Base-by-base conservation (phyloP, 192 early-diverging fungal species). In the Coemansia sp. region DNA sequence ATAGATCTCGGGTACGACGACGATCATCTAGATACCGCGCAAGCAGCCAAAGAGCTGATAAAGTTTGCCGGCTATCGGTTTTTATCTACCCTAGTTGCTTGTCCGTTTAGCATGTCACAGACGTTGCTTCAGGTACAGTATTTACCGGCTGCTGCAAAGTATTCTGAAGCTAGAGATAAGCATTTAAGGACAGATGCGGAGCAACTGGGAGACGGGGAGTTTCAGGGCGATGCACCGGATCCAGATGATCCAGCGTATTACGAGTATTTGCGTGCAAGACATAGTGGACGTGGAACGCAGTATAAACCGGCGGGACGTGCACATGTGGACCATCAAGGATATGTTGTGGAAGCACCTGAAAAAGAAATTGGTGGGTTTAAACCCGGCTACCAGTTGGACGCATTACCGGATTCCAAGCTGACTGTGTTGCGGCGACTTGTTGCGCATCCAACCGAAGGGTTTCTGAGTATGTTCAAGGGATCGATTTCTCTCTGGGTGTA, bases 121-220 rank as follows among this genome's bases (percentile, higher is more conserved):
- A 91, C 89, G 20, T 65, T 93, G n/a, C 63, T 91, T 40, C 90
- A 93, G 73, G 88, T 91, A 25, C 90, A 91, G 74, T 88, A 89
- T 64, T 49, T 87, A 25, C 91, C 91, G 20, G 73, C 17, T 20
- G 73, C 74, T 0, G 75, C 61, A 11, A 58, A 38, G 20, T 42
- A 34, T 22, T 34, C 17, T 16, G 66, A 40, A 32, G 58, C 48
- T 33, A 34, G 40, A n/a, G 38, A 61, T 25, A 33, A 32, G 49
- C 56, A 52, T 22, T 17, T 36, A n/a, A 18, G 29, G 48, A 29
- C 36, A 2, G 6, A 48, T 18, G 48, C 1, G 30, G 6, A 30
- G 4, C 7, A 40, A 1, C 14, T 5, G 14, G 60, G 28, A 7
- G 57, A 30, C 34, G 60, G 56, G 0, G 52, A 51, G 16, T 48